Evolutionary conservation across 805 yeast species (phyloP).

Genomic region (Wickerhamiella azyma): DNA sequence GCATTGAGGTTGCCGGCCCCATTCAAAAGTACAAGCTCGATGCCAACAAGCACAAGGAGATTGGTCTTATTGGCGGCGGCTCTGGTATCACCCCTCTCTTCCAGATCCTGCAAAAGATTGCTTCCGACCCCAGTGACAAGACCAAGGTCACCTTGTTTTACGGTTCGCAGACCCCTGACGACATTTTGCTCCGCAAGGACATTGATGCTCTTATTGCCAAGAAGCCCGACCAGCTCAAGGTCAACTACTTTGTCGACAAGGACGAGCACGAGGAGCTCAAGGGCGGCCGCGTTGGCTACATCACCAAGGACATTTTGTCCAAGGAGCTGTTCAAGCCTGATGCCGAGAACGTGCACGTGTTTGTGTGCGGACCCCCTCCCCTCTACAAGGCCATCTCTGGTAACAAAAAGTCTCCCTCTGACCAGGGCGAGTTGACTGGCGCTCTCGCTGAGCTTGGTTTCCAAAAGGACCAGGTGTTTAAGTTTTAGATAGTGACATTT

Average conservation of each 20-base stretch:
- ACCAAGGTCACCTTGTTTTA: conserved; percentile 75
- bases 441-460: conserved; percentile 78
- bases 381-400: conserved; percentile 84
- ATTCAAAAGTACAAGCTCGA: conserved; percentile 81
- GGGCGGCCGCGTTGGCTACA: conserved; percentile 42
- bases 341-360: conserved; percentile 54
- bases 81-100: conserved; percentile 92
- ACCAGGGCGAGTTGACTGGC: conserved; percentile 92
- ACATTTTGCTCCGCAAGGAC: conserved; percentile 67
- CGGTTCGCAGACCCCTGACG: conserved; percentile 67
- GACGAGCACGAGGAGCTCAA: conserved; percentile 11
- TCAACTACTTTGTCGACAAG: conserved; percentile 70
- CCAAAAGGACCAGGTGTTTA: conserved; percentile 75
- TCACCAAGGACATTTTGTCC: conserved; percentile 58
- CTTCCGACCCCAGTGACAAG: conserved; percentile 70
- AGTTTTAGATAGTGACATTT: conserved; percentile 39
- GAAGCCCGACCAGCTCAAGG: conserved; percentile 64
- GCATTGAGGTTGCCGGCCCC: conserved; percentile 88
- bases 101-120: conserved; percentile 68
- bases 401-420: conserved; percentile 65
- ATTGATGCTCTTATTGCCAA: conserved; percentile 53
- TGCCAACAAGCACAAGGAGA: conserved; percentile 67
- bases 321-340: conserved; percentile 50
- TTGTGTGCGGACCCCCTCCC: conserved; percentile 93
- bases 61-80: conserved; percentile 88